phyloP scores from a whole-genome alignment of 352 stramenopile genomes.

The Pythium rishiriense region DNA sequence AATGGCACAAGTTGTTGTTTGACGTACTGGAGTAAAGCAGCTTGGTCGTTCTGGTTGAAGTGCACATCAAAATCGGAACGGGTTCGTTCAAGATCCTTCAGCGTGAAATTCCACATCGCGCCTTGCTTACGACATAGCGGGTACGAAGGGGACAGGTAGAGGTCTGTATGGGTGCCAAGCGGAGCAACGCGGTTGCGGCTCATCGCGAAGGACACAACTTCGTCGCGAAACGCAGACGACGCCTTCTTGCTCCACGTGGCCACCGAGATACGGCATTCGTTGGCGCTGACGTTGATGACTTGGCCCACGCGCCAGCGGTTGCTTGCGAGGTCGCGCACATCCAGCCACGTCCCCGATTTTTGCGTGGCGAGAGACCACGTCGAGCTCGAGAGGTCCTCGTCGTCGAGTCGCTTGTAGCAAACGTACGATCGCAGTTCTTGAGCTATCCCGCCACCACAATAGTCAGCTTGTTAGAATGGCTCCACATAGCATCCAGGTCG shows the following conservation, averaged over 20 bases:
- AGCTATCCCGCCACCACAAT: slow-evolving; percentile 21
- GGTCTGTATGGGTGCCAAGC: slow-evolving; percentile 68
- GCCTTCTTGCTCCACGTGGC: slow-evolving; percentile 57
- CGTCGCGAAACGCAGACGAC: slow-evolving; percentile 43
- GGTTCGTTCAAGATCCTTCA: slow-evolving; percentile 65
- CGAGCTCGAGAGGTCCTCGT: slow-evolving; percentile 63
- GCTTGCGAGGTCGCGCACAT: slow-evolving; percentile 75
- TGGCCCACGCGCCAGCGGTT: slow-evolving; percentile 79
- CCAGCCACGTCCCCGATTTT: slow-evolving; percentile 76
- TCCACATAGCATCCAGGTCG: no score
- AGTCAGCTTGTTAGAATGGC: neutral
- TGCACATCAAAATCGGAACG: slow-evolving; percentile 70
- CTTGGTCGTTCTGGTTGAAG: slow-evolving; percentile 44
- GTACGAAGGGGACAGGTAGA: slow-evolving; percentile 82
- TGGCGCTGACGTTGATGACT: slow-evolving; percentile 60
- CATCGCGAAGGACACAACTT: slow-evolving; percentile 61
- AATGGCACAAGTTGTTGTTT: slow-evolving; percentile 59
- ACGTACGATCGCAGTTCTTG: slow-evolving; percentile 66
- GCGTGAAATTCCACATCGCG: slow-evolving; percentile 56
- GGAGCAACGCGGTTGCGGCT: slow-evolving; percentile 69
- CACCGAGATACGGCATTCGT: slow-evolving; percentile 73
- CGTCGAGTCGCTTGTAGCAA: slow-evolving; percentile 64
- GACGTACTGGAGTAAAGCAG: slow-evolving; percentile 39
- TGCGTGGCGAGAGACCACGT: slow-evolving; percentile 75
- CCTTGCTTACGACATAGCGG: slow-evolving; percentile 76